Base-by-base conservation (phyloP, 768 basidiomycete species). In the Suillus ampliporus region DNA sequence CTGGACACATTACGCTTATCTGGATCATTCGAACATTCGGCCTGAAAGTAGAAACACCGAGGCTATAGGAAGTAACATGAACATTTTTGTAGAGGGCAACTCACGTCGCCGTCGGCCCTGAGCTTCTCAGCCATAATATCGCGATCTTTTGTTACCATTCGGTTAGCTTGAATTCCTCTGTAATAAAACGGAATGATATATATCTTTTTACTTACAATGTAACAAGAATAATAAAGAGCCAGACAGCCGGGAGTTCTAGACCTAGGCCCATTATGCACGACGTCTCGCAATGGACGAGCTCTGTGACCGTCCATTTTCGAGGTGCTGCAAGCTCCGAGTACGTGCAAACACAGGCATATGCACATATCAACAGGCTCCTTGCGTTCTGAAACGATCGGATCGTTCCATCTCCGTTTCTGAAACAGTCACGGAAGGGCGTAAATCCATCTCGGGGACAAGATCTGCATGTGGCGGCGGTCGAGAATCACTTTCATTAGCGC, bases 31-130 rank as follows among this genome's bases (percentile, higher is more conserved):
- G 23, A 51, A n/a, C 11, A 21, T 53, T 53, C 51, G 51, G 34
- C 2, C 14, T 23, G 15, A 10, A 23, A n/a, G 15, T 38, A 15
- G 15, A 28, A 54, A 54, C 10, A 38, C 15, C 38, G 54, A 38
- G 23, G 38, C 54, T 31, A 31, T 31, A 7, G 23, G 54, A 40
- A 40, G 23, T 23, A 1, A 17, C 21, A 15, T 34, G n/a, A 11
- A 52, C 28, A 54, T 54, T 23, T 23, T 37, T 10, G 9, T 14
- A 15, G 14, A 34, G 15, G 43, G 5, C 8, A 38, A 13, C 21
- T 19, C 13, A 54, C 48, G 5, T 64, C 63, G 61, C 63, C 61
- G 64, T 41, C 47, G 56, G 43, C 64, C 64, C 64, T 64, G 64
- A 63, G 54, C 17, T 62, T 34, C 47, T 28, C 23, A 14, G 31